A percentile compares a stretch with the other conserved stretches of the same genome.
These are phyloP conservation scores for Melanopsichium pennsylvanicum DNA, from an alignment of 1,284 basidiomycete genomes.

Conservation along the genomic window DNA sequence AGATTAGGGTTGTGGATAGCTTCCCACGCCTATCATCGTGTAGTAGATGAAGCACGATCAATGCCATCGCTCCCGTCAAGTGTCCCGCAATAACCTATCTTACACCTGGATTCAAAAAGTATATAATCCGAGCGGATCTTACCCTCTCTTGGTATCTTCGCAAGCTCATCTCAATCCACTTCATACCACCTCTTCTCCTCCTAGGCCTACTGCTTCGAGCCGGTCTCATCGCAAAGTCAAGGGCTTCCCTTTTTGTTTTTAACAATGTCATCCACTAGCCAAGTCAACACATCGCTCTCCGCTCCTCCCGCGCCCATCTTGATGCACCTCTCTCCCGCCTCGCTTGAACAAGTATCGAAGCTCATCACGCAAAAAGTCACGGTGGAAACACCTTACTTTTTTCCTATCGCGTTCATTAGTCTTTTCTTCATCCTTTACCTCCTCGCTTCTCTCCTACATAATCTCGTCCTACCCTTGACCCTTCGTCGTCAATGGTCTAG, in stretches of 20 bases:
- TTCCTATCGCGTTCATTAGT: constrained; percentile 14
- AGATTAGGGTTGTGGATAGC: too few relatives aligned
- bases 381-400: constrained; percentile 8
- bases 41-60: too few relatives aligned
- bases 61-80: too few relatives aligned
- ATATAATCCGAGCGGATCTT: too few relatives aligned
- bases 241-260: not conserved
- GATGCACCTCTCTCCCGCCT: constrained; percentile 7
- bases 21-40: too few relatives aligned
- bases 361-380: not conserved
- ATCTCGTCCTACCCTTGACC: constrained; percentile 4
- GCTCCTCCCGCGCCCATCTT: constrained; percentile 12
- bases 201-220: too few relatives aligned
- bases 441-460: constrained; percentile 12
- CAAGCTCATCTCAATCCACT: too few relatives aligned
- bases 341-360: not conserved
- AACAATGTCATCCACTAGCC: not conserved
- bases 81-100: too few relatives aligned
- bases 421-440: constrained; percentile 21
- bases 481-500: constrained; percentile 8
- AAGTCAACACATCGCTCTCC: too few relatives aligned
- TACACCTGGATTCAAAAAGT: too few relatives aligned
- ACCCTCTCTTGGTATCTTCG: too few relatives aligned
- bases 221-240: not conserved
- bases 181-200: too few relatives aligned